These are phyloP conservation scores for Cyclotella kingstonii DNA, from an alignment of 108 stramenopile genomes.

Conservation along the genomic window DNA sequence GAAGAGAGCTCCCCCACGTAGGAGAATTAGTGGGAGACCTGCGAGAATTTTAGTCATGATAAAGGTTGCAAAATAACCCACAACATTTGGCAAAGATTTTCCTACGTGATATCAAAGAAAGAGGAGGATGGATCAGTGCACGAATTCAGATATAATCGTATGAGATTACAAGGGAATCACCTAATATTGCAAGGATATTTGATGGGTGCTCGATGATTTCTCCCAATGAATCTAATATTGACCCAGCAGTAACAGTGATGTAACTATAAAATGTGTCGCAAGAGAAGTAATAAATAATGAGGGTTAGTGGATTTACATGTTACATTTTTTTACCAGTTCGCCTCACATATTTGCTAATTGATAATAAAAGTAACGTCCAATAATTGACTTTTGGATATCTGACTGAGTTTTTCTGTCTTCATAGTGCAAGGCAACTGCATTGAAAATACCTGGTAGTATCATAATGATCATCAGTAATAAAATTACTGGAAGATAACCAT, in stretches of 20 bases:
- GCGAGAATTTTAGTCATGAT: slow-evolving; percentile 87
- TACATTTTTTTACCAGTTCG: too few species aligned
- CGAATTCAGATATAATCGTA: too few species aligned
- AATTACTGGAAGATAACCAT: slow-evolving; percentile 90
- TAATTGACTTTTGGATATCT: slow-evolving; percentile 81
- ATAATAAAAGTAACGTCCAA: slow-evolving; percentile 87
- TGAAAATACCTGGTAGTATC: slow-evolving; percentile 77
- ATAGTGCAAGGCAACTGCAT: slow-evolving; percentile 69
- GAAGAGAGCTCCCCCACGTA: slow-evolving; percentile 65
- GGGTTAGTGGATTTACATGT: too few species aligned
- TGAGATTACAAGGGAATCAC: too few species aligned
- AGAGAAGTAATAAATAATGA: too few species aligned
- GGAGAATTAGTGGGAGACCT: slow-evolving; percentile 78
- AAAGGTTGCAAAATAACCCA: slow-evolving; percentile 83
- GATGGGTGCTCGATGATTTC: slow-evolving; percentile 83
- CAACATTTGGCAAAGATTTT: slow-evolving; percentile 70
- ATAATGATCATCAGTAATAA: slow-evolving; percentile 71
- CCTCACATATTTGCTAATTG: slow-evolving; percentile 24
- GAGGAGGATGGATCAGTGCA: too few species aligned
- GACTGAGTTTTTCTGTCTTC: slow-evolving; percentile 77
- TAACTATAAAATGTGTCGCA: slow-evolving; percentile 73
- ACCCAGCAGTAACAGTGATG: slow-evolving; percentile 87
- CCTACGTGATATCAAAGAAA: too few species aligned
- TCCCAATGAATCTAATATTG: slow-evolving; percentile 64
- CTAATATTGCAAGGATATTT: slow-evolving; percentile 61